Conservation (phyloP, 1,284 basidiomycete genomes). For the Malassezia furfur region DNA sequence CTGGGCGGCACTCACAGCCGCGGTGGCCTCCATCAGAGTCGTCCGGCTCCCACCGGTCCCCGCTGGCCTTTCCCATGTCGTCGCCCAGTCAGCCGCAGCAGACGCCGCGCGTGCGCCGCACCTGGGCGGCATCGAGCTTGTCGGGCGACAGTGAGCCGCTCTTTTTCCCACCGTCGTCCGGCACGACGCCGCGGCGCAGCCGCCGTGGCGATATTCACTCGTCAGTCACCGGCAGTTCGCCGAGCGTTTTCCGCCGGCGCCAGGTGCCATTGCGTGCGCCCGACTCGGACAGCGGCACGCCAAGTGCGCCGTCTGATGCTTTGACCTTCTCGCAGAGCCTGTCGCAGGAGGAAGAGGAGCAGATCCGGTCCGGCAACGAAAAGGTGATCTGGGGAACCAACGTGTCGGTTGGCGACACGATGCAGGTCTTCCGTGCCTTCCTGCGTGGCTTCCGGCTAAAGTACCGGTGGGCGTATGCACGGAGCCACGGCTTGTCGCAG, state of each 20-base stretch:
- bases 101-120: conserved; percentile 16
- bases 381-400: conserved; percentile 93
- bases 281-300: conserved; percentile 71
- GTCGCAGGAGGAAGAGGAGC: conserved; percentile 16
- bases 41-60: conserved; percentile 20
- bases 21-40: background rate
- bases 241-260: conserved; percentile 20
- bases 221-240: conserved; percentile 29
- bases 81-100: conserved; percentile 21
- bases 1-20: conserved; percentile 22
- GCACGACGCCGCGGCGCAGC: conserved; percentile 32
- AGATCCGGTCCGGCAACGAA: conserved; percentile 49
- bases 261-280: conserved; percentile 9
- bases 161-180: conserved; percentile 43
- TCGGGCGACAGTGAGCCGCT: conserved; percentile 31
- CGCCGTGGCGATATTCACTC: conserved; percentile 45
- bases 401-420: conserved; percentile 77
- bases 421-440: conserved; percentile 82
- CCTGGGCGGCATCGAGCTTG: conserved; percentile 28
- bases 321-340: conserved; percentile 35
- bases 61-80: conserved; percentile 40
- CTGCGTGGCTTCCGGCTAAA: conserved; percentile 85
- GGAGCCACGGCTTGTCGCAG: conserved; percentile 55
- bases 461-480: conserved; percentile 69
- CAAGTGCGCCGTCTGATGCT: conserved; percentile 70